These are phyloP conservation scores for Aureobasidium sp. DNA, from an alignment of 2,329 filamentous ascomycete genomes.

Conservation along the genomic window DNA sequence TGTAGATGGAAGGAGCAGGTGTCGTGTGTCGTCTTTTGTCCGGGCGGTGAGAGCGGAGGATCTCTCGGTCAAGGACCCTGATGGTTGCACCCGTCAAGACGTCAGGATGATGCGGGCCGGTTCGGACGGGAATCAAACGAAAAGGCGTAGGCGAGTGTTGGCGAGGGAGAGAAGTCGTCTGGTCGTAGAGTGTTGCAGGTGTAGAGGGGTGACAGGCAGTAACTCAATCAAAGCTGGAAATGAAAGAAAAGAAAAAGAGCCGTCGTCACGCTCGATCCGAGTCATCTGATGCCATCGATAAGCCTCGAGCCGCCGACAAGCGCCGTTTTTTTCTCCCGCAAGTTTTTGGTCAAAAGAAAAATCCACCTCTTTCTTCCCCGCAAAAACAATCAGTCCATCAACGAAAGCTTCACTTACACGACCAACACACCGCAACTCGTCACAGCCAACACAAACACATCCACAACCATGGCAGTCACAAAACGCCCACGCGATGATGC, in stretches of 20 bases:
- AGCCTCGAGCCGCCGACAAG: no score
- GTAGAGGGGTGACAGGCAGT: not conserved
- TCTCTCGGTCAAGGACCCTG: not conserved
- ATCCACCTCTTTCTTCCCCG: no score
- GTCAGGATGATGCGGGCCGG: not conserved
- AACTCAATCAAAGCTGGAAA: not conserved
- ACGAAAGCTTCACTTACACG: not conserved
- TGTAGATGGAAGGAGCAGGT: not conserved
- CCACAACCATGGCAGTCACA: not conserved
- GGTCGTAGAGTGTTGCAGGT: not conserved
- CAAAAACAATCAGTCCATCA: not conserved
- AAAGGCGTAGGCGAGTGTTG: not conserved
- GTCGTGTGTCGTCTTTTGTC: not conserved
- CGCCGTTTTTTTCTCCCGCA: not conserved
- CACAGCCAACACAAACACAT: not conserved
- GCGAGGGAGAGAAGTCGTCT: no score
- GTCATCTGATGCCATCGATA: conserved; percentile 14
- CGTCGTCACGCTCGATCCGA: not conserved
- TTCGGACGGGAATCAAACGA: not conserved
- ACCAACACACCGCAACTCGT: not conserved
- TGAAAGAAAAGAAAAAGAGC: not conserved
- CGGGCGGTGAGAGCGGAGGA: not conserved
- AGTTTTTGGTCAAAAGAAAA: not conserved
- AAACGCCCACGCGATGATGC: conserved; percentile 15
- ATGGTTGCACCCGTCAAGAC: conserved; percentile 3